Conservation (phyloP, 2,329 filamentous ascomycete genomes). For the Aureobasidium sp. region DNA sequence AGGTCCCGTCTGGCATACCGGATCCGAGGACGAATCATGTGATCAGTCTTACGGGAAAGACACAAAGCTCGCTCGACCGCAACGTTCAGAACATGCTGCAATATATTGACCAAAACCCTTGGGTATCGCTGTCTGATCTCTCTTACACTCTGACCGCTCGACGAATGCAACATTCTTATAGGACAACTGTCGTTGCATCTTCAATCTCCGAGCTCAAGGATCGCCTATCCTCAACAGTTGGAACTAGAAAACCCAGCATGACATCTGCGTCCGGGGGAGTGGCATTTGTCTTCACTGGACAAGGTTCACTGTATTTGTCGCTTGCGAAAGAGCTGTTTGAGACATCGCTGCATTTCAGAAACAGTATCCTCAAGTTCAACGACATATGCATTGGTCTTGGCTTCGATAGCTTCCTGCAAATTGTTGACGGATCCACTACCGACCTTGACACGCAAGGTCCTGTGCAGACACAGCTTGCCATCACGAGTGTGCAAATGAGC, state of each 20-base stretch:
- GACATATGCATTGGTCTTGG: constrained; percentile 24
- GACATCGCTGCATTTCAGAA: constrained; percentile 28
- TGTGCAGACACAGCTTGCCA: constrained; percentile 34
- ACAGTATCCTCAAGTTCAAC: constrained; percentile 28
- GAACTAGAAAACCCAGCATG: constrained; percentile 16
- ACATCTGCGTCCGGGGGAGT: constrained; percentile 23
- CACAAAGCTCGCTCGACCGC: constrained; percentile 37
- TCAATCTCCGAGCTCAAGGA: constrained; percentile 28
- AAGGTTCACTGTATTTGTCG: constrained; percentile 28
- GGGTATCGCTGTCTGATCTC: constrained; percentile 47
- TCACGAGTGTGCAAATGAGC: constrained; percentile 37
- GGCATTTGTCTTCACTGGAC: constrained; percentile 36
- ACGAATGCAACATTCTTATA: constrained; percentile 37
- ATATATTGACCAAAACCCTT: constrained; percentile 50
- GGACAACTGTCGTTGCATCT: constrained; percentile 29
- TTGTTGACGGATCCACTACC: constrained; percentile 19
- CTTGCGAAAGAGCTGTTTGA: no score
- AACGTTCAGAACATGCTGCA: constrained; percentile 51
- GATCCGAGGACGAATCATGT: constrained; percentile 53
- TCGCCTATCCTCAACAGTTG: no score
- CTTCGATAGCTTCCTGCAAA: constrained; percentile 29
- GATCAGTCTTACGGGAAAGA: constrained; percentile 55
- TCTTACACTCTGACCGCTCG: constrained; percentile 62
- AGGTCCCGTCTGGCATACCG: constrained; percentile 23
- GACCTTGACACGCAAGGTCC: constrained; percentile 18